These are phyloP conservation scores for Akanthomyces lecanii DNA, from an alignment of 2,329 filamentous ascomycete genomes.

Conservation along the genomic window DNA sequence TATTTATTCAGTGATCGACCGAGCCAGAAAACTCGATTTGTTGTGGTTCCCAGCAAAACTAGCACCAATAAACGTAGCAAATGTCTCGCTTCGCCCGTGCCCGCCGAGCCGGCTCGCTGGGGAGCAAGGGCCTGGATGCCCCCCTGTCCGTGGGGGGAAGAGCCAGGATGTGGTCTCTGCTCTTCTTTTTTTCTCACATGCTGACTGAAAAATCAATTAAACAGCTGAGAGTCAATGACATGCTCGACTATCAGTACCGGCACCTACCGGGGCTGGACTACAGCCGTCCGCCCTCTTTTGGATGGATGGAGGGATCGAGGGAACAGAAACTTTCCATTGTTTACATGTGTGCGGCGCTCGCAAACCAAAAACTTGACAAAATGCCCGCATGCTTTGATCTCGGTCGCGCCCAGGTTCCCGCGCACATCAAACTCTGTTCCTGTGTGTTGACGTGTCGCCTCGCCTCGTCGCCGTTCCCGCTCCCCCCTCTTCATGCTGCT, in stretches of 20 bases:
- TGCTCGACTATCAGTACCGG: too few species aligned
- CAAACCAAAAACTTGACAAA: neutral
- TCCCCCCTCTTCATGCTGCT: neutral
- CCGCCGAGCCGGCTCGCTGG: neutral
- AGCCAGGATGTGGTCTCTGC: neutral
- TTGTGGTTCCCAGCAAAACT: neutral
- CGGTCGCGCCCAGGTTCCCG: neutral
- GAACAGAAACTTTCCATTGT: neutral
- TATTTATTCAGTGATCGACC: neutral
- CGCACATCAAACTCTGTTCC: neutral
- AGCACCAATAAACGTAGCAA: neutral
- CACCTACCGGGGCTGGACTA: too few species aligned
- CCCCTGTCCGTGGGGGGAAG: neutral
- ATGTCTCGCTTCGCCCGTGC: conserved; percentile 1
- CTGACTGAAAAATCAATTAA: conserved; percentile 6
- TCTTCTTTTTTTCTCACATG: conserved; percentile 2
- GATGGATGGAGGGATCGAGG: too few species aligned
- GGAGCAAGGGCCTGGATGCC: too few species aligned
- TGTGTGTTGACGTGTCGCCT: neutral
- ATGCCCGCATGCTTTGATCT: neutral
- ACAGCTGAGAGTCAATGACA: neutral
- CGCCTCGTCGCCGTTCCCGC: neutral
- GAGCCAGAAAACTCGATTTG: neutral
- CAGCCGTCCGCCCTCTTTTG: too few species aligned
- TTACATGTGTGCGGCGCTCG: neutral